These are phyloP conservation scores for Paxillus involutus DNA, from an alignment of 768 basidiomycete species.

Conservation along the genomic window DNA sequence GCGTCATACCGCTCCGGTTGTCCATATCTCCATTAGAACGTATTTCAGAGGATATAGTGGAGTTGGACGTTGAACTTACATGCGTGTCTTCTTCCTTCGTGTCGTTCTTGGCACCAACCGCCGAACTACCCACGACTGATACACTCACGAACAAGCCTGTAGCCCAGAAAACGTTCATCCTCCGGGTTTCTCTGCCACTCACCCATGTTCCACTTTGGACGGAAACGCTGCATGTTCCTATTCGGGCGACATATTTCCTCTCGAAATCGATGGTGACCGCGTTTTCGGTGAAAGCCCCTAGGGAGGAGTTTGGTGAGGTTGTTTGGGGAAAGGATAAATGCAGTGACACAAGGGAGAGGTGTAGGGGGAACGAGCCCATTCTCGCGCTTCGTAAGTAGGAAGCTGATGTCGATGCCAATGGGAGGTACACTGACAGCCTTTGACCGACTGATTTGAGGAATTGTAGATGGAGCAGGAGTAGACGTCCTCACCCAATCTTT, in stretches of 20 bases:
- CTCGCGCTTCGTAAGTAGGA: constrained; percentile 59
- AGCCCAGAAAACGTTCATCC: constrained; percentile 2
- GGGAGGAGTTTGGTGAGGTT: constrained; percentile 23
- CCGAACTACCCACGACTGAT: neutral
- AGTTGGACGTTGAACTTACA: constrained; percentile 40
- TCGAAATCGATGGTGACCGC: constrained; percentile 51
- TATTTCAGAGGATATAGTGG: constrained; percentile 33
- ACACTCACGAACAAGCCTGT: too few relatives aligned
- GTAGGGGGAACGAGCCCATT: constrained; percentile 45
- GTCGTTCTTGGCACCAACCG: neutral
- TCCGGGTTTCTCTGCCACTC: constrained; percentile 44
- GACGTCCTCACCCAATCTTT: constrained; percentile 55
- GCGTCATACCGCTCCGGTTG: constrained; percentile 55
- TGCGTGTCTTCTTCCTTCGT: constrained; percentile 20
- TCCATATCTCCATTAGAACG: constrained; percentile 33
- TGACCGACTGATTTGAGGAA: constrained; percentile 2
- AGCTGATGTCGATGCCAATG: neutral
- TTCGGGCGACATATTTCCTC: constrained; percentile 62
- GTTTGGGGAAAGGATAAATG: neutral
- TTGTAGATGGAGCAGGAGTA: constrained; percentile 83
- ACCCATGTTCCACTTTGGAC: constrained; percentile 47
- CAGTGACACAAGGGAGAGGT: neutral
- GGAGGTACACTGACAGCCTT: neutral
- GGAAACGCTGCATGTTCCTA: constrained; percentile 30
- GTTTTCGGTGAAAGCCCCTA: constrained; percentile 62